phyloP scores from a whole-genome alignment of 768 basidiomycete genomes.

The Dentipellis fragilis region DNA sequence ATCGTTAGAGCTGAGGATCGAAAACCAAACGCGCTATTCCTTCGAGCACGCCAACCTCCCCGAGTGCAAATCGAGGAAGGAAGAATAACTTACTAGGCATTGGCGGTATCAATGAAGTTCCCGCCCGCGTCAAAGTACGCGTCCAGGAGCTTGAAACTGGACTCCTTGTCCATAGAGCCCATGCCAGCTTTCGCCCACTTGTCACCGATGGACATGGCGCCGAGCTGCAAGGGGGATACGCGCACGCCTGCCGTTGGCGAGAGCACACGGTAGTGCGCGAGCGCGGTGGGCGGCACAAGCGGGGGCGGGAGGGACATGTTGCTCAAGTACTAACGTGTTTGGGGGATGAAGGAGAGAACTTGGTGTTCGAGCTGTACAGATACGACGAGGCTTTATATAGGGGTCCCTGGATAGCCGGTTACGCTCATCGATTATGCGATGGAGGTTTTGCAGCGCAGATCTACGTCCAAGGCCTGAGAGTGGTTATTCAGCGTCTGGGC shows the following conservation, averaged over 20 bases:
- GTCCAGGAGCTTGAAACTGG: constrained; percentile 27
- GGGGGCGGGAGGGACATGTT: background rate
- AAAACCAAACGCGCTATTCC: too few relatives aligned
- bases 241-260: constrained; percentile 14
- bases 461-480: too few relatives aligned
- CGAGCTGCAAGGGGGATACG: constrained; percentile 19
- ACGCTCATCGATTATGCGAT: too few relatives aligned
- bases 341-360: too few relatives aligned
- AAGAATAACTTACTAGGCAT: background rate
- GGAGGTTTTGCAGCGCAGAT: too few relatives aligned
- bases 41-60: background rate
- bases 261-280: constrained; percentile 13
- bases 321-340: too few relatives aligned
- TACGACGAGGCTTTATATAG: too few relatives aligned
- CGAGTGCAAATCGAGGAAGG: background rate
- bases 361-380: too few relatives aligned
- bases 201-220: constrained; percentile 15
- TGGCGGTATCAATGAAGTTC: background rate
- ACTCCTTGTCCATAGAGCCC: constrained; percentile 29
- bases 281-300: background rate
- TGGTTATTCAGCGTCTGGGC: too few relatives aligned
- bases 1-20: background rate
- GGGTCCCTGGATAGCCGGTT: too few relatives aligned
- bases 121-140: constrained; percentile 22
- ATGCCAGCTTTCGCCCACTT: constrained; percentile 14